Conservation (phyloP, 2,329 filamentous ascomycete genomes). For the Exophiala bonariae region DNA sequence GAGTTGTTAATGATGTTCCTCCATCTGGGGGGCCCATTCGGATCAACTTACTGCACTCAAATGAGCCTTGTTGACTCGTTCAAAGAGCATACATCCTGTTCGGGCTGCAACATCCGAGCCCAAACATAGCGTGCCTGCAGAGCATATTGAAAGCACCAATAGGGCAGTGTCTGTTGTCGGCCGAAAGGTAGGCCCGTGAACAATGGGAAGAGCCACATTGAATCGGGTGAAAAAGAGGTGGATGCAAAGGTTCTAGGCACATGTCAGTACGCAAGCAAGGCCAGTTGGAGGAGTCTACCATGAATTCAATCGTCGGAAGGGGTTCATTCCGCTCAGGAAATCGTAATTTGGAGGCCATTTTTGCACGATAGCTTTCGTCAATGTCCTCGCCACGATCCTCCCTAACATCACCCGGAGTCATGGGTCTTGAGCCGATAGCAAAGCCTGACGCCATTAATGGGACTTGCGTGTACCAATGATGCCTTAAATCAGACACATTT, state of each 20-base stretch:
- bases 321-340: constrained; percentile 9
- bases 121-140: constrained; percentile 29
- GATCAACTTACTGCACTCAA: constrained; percentile 23
- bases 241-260: constrained; percentile 24
- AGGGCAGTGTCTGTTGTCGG: constrained; percentile 26
- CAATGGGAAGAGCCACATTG: constrained; percentile 27
- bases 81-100: constrained; percentile 28
- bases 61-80: constrained; percentile 30
- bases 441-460: constrained; percentile 1
- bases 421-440: constrained; percentile 4
- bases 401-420: constrained; percentile 1
- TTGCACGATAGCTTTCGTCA: constrained; percentile 11
- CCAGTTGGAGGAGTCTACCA: background rate
- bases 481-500: constrained; percentile 9
- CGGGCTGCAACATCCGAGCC: constrained; percentile 23
- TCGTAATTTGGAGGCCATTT: constrained; percentile 2
- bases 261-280: background rate
- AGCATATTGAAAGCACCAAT: constrained; percentile 31
- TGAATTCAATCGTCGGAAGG: background rate
- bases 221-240: constrained; percentile 29
- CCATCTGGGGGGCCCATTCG: background rate
- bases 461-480: constrained; percentile 10
- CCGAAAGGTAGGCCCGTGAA: constrained; percentile 29
- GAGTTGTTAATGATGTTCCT: background rate
- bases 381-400: constrained; percentile 4